Percentiles rank a stretch among this genome's conserved stretches.
These are phyloP conservation scores for Aspergillus glaucus DNA, from an alignment of 2,329 filamentous ascomycete species.

Conservation along the genomic window DNA sequence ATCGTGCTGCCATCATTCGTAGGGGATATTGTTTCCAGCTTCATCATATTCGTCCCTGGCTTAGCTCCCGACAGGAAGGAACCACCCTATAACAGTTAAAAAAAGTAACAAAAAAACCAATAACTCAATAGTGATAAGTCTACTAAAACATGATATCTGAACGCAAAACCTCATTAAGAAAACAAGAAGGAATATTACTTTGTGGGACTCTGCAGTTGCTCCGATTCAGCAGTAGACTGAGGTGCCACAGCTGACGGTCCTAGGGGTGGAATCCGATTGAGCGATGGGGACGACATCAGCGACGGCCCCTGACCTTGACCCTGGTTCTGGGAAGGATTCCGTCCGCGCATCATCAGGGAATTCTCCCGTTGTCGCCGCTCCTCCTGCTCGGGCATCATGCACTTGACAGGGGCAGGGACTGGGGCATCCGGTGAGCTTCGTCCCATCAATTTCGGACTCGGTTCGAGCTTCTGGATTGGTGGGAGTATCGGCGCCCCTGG, in stretches of 20 bases:
- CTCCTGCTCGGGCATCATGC: conserved; percentile 39
- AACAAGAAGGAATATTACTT: background rate
- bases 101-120: no score
- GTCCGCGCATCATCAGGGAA: conserved; percentile 17
- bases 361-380: conserved; percentile 35
- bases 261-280: conserved; percentile 27
- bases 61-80: no score
- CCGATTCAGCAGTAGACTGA: background rate
- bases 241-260: conserved; percentile 18
- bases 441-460: conserved; percentile 40
- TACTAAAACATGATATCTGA: no score
- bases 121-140: no score
- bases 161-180: no score
- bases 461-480: conserved; percentile 36
- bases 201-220: background rate
- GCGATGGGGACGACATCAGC: conserved; percentile 27
- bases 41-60: conserved; percentile 1
- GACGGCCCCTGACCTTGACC: conserved; percentile 1
- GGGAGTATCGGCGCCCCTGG: conserved; percentile 32
- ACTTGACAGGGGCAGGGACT: conserved; percentile 37
- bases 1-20: conserved; percentile 5
- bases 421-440: conserved; percentile 37
- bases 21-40: conserved; percentile 6
- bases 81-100: no score
- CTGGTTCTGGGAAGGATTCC: background rate